Conservation (phyloP, 805 yeast genomes). For the Starmerella kuoi region DNA sequence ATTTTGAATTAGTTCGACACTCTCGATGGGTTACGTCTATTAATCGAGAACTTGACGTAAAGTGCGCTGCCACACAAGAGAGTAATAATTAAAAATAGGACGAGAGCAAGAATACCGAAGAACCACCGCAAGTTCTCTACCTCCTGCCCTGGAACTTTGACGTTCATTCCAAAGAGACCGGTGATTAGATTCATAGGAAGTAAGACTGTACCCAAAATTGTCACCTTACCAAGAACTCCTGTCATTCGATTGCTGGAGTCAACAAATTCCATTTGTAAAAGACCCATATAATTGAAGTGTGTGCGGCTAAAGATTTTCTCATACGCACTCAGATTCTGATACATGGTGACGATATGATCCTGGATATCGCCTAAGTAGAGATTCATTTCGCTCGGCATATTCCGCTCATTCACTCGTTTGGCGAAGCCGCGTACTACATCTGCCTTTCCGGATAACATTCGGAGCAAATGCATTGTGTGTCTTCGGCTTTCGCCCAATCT, state of each 20-base stretch:
- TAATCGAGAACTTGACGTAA: constrained; percentile 10
- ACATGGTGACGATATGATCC: constrained; percentile 94
- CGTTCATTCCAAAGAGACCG: constrained; percentile 95
- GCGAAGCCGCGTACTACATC: constrained; percentile 95
- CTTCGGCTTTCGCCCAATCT: constrained; percentile 82
- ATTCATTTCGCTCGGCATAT: constrained; percentile 76
- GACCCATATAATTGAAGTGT: constrained; percentile 86
- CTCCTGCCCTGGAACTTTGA: constrained; percentile 62
- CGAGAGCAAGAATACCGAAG: constrained; percentile 50
- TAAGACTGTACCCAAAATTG: constrained; percentile 77
- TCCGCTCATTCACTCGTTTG: constrained; percentile 73
- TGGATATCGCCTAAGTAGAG: constrained; percentile 89
- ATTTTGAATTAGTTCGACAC: too few relatives aligned
- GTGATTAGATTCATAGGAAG: constrained; percentile 85
- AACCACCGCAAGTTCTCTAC: constrained; percentile 46
- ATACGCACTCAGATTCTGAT: constrained; percentile 74
- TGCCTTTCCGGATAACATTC: constrained; percentile 83
- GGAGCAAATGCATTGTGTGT: constrained; percentile 83
- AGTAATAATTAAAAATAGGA: constrained; percentile 33
- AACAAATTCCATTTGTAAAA: constrained; percentile 84
- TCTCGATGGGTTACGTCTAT: not conserved
- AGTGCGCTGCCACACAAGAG: constrained; percentile 33
- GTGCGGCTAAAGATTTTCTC: constrained; percentile 89
- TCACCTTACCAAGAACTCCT: constrained; percentile 76
- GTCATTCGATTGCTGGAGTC: constrained; percentile 76